A percentile compares a stretch with the other conserved stretches of the same genome.
phyloP scores from a whole-genome alignment of 1,284 basidiomycete species.

The Sutorius eximius region DNA sequence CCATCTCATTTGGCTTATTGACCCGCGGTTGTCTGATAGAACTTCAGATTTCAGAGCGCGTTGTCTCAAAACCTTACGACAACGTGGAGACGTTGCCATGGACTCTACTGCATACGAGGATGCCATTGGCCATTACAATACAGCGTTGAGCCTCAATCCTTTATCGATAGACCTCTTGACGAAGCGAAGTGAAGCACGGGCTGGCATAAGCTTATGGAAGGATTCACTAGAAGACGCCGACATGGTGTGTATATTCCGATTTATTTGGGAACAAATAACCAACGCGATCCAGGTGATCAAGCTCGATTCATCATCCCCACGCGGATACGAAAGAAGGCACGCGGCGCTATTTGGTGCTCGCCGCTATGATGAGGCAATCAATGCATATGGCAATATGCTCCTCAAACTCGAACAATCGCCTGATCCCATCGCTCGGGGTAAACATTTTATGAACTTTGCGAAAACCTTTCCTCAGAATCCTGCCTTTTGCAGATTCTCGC shows the following conservation, averaged over 20 bases:
- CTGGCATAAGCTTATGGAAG: not conserved
- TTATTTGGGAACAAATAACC: not conserved
- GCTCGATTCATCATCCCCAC: too few relatives aligned
- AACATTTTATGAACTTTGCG: too few relatives aligned
- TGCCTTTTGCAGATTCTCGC: too few relatives aligned
- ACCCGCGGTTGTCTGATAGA: not conserved
- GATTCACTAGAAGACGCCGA: conserved; percentile 4
- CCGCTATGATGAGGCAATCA: too few relatives aligned
- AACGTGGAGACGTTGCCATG: not conserved
- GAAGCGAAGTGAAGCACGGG: conserved; percentile 8
- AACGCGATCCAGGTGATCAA: not conserved
- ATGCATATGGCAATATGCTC: too few relatives aligned
- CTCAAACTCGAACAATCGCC: too few relatives aligned
- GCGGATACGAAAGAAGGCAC: too few relatives aligned
- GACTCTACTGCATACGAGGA: not conserved
- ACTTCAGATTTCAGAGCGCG: not conserved
- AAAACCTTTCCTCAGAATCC: too few relatives aligned
- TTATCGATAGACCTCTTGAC: not conserved
- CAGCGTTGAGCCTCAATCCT: not conserved
- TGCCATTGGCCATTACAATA: not conserved
- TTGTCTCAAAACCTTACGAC: not conserved
- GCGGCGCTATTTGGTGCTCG: too few relatives aligned
- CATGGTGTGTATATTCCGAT: not conserved
- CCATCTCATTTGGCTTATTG: not conserved
- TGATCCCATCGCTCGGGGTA: too few relatives aligned